These are phyloP conservation scores for Microbotryomycetes sp. DNA, from an alignment of 1,284 basidiomycete genomes.

Conservation along the genomic window DNA sequence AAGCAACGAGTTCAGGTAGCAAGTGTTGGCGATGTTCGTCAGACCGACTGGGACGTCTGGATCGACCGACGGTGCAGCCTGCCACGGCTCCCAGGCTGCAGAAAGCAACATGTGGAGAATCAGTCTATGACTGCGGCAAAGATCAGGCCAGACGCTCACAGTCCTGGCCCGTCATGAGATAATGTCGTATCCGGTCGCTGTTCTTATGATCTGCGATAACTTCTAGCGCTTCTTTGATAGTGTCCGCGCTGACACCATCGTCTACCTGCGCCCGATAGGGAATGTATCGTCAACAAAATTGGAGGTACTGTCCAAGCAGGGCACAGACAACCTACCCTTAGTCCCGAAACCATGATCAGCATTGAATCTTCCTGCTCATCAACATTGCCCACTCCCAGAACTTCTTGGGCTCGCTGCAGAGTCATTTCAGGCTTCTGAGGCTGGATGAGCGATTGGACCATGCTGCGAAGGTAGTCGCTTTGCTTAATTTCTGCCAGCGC, in stretches of 20 bases:
- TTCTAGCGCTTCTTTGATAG: slow-evolving; percentile 40
- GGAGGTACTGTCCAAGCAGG: not conserved
- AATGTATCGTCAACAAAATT: slow-evolving; percentile 11
- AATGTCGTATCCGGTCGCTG: slow-evolving; percentile 61
- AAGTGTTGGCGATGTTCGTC: slow-evolving; percentile 88
- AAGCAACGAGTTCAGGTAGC: slow-evolving; percentile 79
- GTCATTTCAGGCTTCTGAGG: slow-evolving; percentile 44
- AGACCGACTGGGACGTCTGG: slow-evolving; percentile 72
- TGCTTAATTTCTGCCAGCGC: slow-evolving; percentile 42
- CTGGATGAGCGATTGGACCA: slow-evolving; percentile 54
- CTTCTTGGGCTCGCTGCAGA: slow-evolving; percentile 53
- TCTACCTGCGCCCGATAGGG: slow-evolving; percentile 58
- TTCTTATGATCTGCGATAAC: slow-evolving; percentile 56
- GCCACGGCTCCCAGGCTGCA: slow-evolving; percentile 60
- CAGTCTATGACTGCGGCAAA: not conserved
- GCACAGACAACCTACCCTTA: slow-evolving; percentile 53
- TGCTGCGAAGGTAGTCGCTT: slow-evolving; percentile 58
- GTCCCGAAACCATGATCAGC: slow-evolving; percentile 61
- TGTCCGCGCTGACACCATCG: slow-evolving; percentile 46
- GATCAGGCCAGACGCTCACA: slow-evolving; percentile 49
- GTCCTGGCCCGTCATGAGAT: slow-evolving; percentile 59
- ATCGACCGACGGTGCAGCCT: slow-evolving; percentile 48
- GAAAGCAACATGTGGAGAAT: not conserved
- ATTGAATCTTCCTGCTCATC: slow-evolving; percentile 65
- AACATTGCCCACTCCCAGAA: slow-evolving; percentile 61